These are phyloP conservation scores for Sanguinoderma infundibulare DNA, from an alignment of 1,284 basidiomycete genomes.

Conservation along the genomic window DNA sequence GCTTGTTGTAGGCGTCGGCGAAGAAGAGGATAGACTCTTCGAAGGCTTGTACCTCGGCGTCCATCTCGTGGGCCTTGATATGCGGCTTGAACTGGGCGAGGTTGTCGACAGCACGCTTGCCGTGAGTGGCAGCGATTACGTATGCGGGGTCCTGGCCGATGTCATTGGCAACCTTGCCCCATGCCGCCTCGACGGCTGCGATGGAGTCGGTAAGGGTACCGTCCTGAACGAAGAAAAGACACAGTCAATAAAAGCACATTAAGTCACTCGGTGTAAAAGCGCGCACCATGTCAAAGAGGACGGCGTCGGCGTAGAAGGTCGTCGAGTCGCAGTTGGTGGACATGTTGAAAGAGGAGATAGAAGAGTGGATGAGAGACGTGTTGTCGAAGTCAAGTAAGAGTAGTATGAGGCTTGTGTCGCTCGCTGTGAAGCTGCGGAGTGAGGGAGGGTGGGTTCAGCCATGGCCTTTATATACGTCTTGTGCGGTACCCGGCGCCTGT, in stretches of 20 bases:
- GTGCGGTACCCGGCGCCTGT: constrained; percentile 13
- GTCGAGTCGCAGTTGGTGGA: constrained; percentile 29
- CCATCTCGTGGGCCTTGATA: constrained; percentile 63
- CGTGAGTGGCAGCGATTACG: constrained; percentile 77
- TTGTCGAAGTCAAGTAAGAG: background rate
- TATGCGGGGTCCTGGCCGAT: constrained; percentile 67
- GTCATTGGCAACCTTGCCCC: constrained; percentile 76
- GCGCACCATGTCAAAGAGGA: constrained; percentile 76
- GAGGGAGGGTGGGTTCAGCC: constrained; percentile 2
- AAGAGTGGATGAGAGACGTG: constrained; percentile 8
- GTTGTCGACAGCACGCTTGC: constrained; percentile 68
- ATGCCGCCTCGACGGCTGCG: constrained; percentile 78
- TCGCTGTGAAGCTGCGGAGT: constrained; percentile 16
- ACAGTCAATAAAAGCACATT: background rate
- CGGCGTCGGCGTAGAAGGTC: constrained; percentile 60
- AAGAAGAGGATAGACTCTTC: constrained; percentile 75
- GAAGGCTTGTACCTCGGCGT: constrained; percentile 67
- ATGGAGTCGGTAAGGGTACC: constrained; percentile 80
- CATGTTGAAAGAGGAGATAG: constrained; percentile 22
- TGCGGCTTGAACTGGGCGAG: constrained; percentile 44
- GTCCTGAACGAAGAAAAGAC: constrained; percentile 44
- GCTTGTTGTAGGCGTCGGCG: constrained; percentile 65
- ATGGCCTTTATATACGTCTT: constrained; percentile 13
- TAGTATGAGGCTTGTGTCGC: background rate
- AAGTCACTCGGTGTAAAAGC: background rate